Evolutionary conservation across 306 rosid species (phyloP), one percentile per base, ranked within the genome.

Genomic region (Vicia faba): DNA sequence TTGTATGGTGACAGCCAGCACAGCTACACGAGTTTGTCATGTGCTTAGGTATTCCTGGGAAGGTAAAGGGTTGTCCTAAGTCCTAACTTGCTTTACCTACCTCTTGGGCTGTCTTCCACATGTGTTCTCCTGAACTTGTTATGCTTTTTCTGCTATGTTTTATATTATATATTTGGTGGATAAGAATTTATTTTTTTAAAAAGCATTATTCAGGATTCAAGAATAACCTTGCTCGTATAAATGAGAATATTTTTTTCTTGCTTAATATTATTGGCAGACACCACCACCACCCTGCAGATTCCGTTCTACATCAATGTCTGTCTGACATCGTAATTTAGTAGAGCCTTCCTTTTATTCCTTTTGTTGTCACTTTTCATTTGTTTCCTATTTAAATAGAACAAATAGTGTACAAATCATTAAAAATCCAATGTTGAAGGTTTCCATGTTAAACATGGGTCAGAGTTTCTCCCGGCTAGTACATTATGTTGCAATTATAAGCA

Each of bases 41-140:
- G 88, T 88, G 93, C 87, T 76, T 81, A 67, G 85, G 88, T 76
- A 78, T 69, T 65, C 46, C 77, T 48, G 81, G 78, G 70, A 76
- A 68, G 38, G 38, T 33, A 33, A 31, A 31, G 35, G 35, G 66
- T 68, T 80, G 82, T 75, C 88, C 85, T 28, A 66, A 68, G 78
- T 75, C 88, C 87, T 35, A 69, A 68, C 80, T 74, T 74, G 51
- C 41, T 79, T 81, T 85, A 85, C 96, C 93, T 75, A 86, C 87
- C 89, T 74, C 82, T 75, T 80, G 50, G 82, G 78, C 73, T 82
- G 82, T 74, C 86, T 46, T 80, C 76, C 89, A 76, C 92, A 81
- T 79, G 88, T 78, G 76, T 72, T 66, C 65, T 69, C 68, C 70
- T 71, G 36, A 58, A 11, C 80, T 73, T 50, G 35, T 16, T 20